Percentiles rank a stretch among this genome's conserved stretches.
Conservation (phyloP, 148 eudicot species). For the Vaccinium myrtillus region DNA sequence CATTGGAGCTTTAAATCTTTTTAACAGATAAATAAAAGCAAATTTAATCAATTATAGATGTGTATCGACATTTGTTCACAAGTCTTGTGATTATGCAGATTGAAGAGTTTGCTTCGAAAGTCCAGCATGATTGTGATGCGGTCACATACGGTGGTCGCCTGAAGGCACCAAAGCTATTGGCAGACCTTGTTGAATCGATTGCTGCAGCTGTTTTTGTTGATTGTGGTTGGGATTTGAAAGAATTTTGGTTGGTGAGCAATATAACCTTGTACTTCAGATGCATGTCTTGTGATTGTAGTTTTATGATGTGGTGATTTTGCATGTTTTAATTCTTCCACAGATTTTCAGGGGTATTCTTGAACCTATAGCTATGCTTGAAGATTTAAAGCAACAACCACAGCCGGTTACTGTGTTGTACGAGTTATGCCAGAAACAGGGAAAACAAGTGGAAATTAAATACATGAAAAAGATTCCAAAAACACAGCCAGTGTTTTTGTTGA, state of each 20-base stretch:
- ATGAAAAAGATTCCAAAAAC: too few relatives aligned
- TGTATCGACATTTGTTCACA: not conserved
- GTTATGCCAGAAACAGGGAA: too few relatives aligned
- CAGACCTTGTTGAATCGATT: not conserved
- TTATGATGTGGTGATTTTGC: not conserved
- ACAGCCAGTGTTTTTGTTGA: not conserved
- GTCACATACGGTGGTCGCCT: not conserved
- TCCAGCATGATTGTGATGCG: not conserved
- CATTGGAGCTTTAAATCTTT: not conserved
- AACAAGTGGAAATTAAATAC: too few relatives aligned
- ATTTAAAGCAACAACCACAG: not conserved
- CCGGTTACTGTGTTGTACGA: not conserved
- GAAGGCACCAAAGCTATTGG: not conserved
- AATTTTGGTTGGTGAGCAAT: constrained; percentile 4
- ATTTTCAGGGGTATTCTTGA: not conserved
- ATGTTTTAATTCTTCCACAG: not conserved
- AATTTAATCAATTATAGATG: not conserved
- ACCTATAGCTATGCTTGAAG: not conserved
- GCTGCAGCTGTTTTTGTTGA: not conserved
- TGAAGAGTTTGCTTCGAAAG: not conserved
- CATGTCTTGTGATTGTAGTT: not conserved
- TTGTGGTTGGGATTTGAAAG: not conserved
- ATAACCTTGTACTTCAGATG: not conserved
- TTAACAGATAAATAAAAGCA: not conserved
- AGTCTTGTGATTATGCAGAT: not conserved